Evolutionary conservation across 2,329 filamentous ascomycete genomes (phyloP).

Genomic region (Colletotrichum noveboracense): DNA sequence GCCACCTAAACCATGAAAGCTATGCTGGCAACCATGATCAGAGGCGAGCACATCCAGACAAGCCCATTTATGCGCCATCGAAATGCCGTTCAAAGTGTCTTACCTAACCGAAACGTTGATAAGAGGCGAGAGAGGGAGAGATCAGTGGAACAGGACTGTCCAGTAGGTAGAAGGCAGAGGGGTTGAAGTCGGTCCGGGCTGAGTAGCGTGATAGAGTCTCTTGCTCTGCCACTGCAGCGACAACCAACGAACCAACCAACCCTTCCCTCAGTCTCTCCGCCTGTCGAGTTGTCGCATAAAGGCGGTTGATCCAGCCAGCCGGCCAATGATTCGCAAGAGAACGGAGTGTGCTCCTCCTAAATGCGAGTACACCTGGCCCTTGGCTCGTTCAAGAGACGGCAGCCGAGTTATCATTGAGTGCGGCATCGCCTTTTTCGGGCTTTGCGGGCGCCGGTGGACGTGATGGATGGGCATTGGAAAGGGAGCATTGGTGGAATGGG

Average conservation of each 20-base stretch:
- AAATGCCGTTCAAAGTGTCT: neutral
- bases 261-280: neutral
- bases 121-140: neutral
- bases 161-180: neutral
- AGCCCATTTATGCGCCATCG: neutral
- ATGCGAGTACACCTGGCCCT: neutral
- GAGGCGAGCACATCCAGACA: neutral
- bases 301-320: neutral
- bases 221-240: neutral
- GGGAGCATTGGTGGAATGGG: neutral
- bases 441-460: neutral
- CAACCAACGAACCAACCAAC: neutral
- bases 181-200: neutral
- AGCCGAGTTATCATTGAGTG: neutral
- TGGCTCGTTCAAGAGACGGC: neutral
- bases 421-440: neutral
- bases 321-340: neutral
- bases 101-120: conserved; percentile 1
- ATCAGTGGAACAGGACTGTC: neutral
- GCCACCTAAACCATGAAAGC: neutral
- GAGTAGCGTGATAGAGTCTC: neutral
- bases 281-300: neutral
- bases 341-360: neutral
- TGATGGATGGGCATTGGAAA: neutral
- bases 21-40: neutral